Conservation (phyloP, 345 rosid genomes). For the Moringa oleifera region DNA sequence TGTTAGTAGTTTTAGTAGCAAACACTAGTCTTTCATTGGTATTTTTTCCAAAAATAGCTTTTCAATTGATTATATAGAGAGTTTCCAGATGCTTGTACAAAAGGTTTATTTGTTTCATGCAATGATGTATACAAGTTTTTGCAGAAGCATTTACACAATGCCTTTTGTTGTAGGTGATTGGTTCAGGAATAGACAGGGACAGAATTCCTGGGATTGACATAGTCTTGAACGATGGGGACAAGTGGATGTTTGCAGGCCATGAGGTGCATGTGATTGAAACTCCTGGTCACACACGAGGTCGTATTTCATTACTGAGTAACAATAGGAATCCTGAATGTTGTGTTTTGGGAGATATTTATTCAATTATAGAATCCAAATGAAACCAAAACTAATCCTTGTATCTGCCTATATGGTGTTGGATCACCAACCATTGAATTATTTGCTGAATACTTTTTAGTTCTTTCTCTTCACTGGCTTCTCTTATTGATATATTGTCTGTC, state of each 20-base stretch:
- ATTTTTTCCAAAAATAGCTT: no score
- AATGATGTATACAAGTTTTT: neutral
- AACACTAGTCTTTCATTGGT: no score
- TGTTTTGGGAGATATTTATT: neutral
- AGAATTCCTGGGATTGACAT: constrained; percentile 94
- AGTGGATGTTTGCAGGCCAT: constrained; percentile 99
- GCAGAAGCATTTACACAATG: constrained; percentile 2
- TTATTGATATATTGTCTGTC: neutral
- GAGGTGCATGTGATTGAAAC: constrained; percentile 81
- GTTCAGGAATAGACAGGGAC: constrained; percentile 67
- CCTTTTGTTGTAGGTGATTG: constrained; percentile 73
- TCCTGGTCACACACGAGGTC: constrained; percentile 98
- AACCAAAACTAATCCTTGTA: no score
- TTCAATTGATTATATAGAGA: no score
- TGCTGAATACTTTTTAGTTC: neutral
- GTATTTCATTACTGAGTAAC: constrained; percentile 4
- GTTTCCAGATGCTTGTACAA: neutral
- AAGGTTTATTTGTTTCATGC: neutral
- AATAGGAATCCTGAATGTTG: constrained; percentile 2
- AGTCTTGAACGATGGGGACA: constrained; percentile 74
- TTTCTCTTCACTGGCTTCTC: neutral
- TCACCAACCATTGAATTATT: no score
- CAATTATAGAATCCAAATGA: neutral
- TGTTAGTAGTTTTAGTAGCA: no score
- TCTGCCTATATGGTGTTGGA: no score